Percentiles rank a stretch among this genome's conserved stretches.
phyloP scores from a whole-genome alignment of 768 basidiomycete species.

The Leccinum barrowsii region DNA sequence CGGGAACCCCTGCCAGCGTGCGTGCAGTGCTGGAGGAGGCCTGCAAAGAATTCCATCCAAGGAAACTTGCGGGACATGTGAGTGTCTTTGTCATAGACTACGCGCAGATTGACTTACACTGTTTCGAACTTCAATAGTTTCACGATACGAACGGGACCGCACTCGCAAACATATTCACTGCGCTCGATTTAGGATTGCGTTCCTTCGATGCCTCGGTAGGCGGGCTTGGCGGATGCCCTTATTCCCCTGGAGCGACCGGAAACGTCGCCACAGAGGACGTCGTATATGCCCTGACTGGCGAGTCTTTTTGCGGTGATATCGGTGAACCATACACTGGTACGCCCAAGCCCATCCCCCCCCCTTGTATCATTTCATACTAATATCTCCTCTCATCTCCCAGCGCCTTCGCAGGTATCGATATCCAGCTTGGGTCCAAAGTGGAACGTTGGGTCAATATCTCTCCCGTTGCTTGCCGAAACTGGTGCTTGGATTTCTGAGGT shows the following conservation, averaged over 20 bases:
- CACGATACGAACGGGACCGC: slow-evolving; percentile 90
- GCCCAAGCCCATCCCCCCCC: too few relatives aligned
- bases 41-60: slow-evolving; percentile 54
- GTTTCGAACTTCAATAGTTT: slow-evolving; percentile 44
- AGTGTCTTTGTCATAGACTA: slow-evolving; percentile 33
- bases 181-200: slow-evolving; percentile 69
- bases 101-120: background rate
- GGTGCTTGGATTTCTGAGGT: slow-evolving; percentile 80
- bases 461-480: slow-evolving; percentile 67
- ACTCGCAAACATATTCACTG: slow-evolving; percentile 69
- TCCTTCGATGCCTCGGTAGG: slow-evolving; percentile 84
- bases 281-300: slow-evolving; percentile 70
- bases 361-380: background rate
- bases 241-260: slow-evolving; percentile 93
- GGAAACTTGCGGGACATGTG: slow-evolving; percentile 62
- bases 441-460: slow-evolving; percentile 44
- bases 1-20: slow-evolving; percentile 71
- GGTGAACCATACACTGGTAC: slow-evolving; percentile 31
- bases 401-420: background rate
- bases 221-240: slow-evolving; percentile 93
- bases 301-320: slow-evolving; percentile 52
- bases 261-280: slow-evolving; percentile 95
- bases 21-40: slow-evolving; percentile 68
- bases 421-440: slow-evolving; percentile 16
- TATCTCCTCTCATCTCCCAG: background rate